Base-by-base conservation (phyloP, 441 rosid genomes). In the Adansonia gregorii region DNA sequence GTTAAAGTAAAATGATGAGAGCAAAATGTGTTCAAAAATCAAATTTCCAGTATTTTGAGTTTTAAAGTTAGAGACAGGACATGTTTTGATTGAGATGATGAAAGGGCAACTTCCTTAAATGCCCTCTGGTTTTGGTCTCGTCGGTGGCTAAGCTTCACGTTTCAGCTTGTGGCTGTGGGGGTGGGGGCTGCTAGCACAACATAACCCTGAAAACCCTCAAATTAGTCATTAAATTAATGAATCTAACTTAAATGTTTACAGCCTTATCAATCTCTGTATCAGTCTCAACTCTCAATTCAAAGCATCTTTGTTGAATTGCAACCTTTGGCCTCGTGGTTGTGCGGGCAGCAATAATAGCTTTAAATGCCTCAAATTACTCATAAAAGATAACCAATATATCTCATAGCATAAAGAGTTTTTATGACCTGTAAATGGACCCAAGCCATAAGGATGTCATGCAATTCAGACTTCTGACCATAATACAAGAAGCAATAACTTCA, bases 351-450 rank as follows among this genome's bases (percentile, higher is more conserved):
- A 31, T 8, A 52, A n/a, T 4, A 54, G 31, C 4, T 35, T 8
- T 31, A 22, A 67, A 67, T 67, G 72, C 72, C 73, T 68, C 41
- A 22, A 68, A 68, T 68, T 51, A 7, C 56, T 68, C 58, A 17
- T 22, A 48, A 48, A 49, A 27, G 27, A 15, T 15, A 43, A 51
- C 46, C 49, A n/a, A 39, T 5, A 7, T n/a, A 49, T 51, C 73
- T 70, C 59, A 70, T 27, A 3, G 60, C 49, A 31, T 56, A 20
- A 48, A 12, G n/a, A 68, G 58, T 22, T 51, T 70, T 43, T 69
- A 51, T 49, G 59, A 24, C 22, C 22, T 51, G 60, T 27, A 49
- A 24, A 70, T 51, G 73, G 59, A 51, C 45, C 73, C 73, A 49
- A 49, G 2, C 20, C 73, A 35, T 3, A 6, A 14, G 4, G 19